A percentile compares a stretch with the other conserved stretches of the same genome.
phyloP scores from a whole-genome alignment of 768 basidiomycete species.

The Phaeolepiota aurea region DNA sequence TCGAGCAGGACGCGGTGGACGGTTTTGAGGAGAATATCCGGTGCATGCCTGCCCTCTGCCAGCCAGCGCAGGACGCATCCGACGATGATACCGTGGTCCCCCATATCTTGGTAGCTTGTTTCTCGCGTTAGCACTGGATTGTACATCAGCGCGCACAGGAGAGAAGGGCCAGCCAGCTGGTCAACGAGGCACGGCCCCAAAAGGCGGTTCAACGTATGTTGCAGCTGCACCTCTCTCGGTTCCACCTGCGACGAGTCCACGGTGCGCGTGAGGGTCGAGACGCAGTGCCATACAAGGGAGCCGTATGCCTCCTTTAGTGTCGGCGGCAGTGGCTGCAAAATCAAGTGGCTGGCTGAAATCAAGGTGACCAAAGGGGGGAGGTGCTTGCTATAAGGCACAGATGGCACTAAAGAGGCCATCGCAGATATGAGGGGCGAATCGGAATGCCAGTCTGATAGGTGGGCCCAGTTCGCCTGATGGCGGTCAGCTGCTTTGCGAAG shows the following conservation, averaged over 20 bases:
- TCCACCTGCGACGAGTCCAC: neutral
- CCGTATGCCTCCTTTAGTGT: neutral
- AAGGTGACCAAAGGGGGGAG: neutral
- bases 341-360: neutral
- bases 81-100: neutral
- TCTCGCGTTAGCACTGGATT: conserved; percentile 1
- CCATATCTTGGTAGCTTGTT: conserved; percentile 4
- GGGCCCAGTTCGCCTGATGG: neutral
- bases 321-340: neutral
- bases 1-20: conserved; percentile 3
- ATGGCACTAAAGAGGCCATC: neutral
- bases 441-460: neutral
- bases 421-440: neutral
- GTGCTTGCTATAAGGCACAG: neutral
- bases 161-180: neutral
- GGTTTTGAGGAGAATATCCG: neutral
- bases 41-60: conserved; percentile 1
- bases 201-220: neutral
- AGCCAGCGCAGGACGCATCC: conserved; percentile 3
- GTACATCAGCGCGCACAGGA: conserved; percentile 3
- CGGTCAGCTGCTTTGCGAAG: neutral
- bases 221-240: neutral
- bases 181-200: conserved; percentile 1
- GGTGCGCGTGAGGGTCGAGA: neutral
- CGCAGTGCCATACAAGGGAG: neutral